phyloP scores from a whole-genome alignment of 2,329 filamentous ascomycete species.

The Paecilomyces variotii region DNA sequence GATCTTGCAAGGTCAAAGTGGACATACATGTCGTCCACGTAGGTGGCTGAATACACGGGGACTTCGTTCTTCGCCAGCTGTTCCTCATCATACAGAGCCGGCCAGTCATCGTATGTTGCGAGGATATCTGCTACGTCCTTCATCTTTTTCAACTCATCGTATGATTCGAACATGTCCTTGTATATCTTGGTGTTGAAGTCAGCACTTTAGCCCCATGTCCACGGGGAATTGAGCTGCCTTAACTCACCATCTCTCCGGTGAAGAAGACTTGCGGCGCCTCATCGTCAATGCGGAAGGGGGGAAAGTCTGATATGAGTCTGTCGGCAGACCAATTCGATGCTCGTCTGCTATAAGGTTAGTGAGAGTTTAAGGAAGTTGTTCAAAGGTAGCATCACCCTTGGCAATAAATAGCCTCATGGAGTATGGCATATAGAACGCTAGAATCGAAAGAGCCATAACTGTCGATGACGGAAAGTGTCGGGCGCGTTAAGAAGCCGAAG shows the following conservation, averaged over 20 bases:
- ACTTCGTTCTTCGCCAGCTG: constrained; percentile 70
- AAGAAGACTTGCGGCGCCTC: constrained; percentile 59
- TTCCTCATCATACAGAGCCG: constrained; percentile 64
- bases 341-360: constrained; percentile 21
- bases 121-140: constrained; percentile 62
- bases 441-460: constrained; percentile 61
- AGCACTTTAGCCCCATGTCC: not conserved
- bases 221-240: not conserved
- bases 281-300: constrained; percentile 40
- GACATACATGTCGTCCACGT: constrained; percentile 87
- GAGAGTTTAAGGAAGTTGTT: not conserved
- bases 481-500: constrained; percentile 66
- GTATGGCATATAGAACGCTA: constrained; percentile 71
- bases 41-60: constrained; percentile 78
- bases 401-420: constrained; percentile 87
- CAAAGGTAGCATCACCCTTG: constrained; percentile 40
- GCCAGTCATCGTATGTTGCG: constrained; percentile 63
- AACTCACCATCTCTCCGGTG: constrained; percentile 71
- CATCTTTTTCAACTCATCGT: constrained; percentile 64
- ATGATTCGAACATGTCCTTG: constrained; percentile 74
- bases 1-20: constrained; percentile 65
- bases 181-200: constrained; percentile 47
- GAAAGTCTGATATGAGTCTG: constrained; percentile 27
- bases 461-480: constrained; percentile 63
- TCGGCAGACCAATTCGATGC: constrained; percentile 68